Conservation (phyloP, 768 basidiomycete genomes). For the Krasilnikovozyma curviuscula region DNA sequence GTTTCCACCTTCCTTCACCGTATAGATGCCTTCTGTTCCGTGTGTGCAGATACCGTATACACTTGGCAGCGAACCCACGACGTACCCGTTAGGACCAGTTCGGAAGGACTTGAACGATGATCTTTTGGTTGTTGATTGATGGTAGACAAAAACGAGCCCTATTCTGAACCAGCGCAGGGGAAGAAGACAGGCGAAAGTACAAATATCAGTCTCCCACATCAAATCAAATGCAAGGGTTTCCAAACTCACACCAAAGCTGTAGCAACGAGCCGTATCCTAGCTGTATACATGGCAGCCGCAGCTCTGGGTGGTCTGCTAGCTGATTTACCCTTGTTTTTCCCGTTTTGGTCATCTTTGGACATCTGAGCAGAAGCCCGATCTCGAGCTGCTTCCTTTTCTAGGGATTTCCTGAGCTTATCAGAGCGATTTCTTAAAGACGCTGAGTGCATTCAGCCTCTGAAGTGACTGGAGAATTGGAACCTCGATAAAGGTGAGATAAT, state of each 20-base stretch:
- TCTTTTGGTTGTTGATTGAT: no score
- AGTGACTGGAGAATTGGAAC: no score
- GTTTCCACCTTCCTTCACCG: background rate
- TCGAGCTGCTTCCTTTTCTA: background rate
- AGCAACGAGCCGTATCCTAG: slow-evolving; percentile 8
- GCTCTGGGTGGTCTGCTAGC: background rate
- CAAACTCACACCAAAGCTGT: background rate
- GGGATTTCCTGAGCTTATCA: background rate
- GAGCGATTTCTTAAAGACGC: background rate
- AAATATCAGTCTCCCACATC: slow-evolving; percentile 5
- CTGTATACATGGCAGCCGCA: background rate
- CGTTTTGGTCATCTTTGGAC: no score
- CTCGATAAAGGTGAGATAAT: no score
- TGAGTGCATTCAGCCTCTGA: background rate
- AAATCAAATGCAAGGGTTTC: background rate
- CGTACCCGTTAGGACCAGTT: no score
- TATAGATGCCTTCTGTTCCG: background rate
- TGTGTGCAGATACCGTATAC: slow-evolving; percentile 2
- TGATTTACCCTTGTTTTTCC: no score
- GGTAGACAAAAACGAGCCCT: no score
- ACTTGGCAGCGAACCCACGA: background rate
- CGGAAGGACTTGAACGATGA: no score
- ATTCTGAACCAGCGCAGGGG: no score
- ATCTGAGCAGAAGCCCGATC: background rate
- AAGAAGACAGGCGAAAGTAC: no score